phyloP scores from a whole-genome alignment of 495 filamentous ascomycete genomes.

The Penicillium cataractarum region DNA sequence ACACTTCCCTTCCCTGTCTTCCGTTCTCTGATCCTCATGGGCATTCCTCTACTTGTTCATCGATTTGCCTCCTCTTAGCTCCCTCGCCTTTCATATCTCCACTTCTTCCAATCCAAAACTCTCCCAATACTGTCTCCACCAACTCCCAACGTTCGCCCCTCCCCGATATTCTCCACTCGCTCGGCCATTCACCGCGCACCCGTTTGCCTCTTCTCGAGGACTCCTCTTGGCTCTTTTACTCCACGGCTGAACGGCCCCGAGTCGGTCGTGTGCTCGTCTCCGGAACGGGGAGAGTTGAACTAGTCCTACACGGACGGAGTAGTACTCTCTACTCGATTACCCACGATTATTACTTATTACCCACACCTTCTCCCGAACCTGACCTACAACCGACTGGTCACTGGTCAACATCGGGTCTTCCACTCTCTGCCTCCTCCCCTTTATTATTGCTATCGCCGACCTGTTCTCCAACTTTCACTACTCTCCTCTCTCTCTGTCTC shows the following conservation, averaged over 20 bases:
- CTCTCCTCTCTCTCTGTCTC: not conserved
- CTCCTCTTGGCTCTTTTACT: not conserved
- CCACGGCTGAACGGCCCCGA: slow-evolving; percentile 14
- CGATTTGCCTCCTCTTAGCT: not conserved
- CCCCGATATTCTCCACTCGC: slow-evolving; percentile 14
- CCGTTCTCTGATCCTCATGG: not conserved
- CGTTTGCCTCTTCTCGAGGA: too few relatives aligned
- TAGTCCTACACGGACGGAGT: too few relatives aligned
- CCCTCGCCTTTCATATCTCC: not conserved
- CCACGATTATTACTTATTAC: not conserved
- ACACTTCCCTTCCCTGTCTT: not conserved
- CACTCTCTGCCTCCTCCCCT: not conserved
- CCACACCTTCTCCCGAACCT: too few relatives aligned
- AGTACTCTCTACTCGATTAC: not conserved
- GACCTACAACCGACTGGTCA: not conserved
- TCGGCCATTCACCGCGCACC: slow-evolving; percentile 27
- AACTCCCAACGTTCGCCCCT: slow-evolving; percentile 19
- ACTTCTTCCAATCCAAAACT: not conserved
- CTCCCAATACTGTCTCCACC: not conserved
- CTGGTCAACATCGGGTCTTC: slow-evolving; percentile 14
- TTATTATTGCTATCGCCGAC: not conserved
- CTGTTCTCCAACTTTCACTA: slow-evolving; percentile 1
- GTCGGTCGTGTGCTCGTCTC: slow-evolving; percentile 13
- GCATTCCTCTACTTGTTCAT: not conserved
- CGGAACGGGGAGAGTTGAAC: too few relatives aligned